Base-by-base conservation (phyloP, 139 green algal species). In the Zygnema cylindricum region DNA sequence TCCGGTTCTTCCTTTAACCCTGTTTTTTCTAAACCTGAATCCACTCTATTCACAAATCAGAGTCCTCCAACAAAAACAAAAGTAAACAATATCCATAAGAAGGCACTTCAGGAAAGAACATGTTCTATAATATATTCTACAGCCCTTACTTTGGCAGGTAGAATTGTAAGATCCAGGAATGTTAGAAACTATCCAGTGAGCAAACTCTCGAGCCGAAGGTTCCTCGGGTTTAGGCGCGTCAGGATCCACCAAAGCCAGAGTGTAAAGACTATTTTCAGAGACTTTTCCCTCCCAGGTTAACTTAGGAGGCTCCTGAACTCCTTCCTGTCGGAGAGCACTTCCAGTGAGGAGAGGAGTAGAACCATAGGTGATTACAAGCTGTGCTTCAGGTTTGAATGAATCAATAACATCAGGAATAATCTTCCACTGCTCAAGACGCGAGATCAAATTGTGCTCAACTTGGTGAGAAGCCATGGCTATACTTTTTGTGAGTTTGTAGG, bases 101-200 rank as follows among this genome's bases (percentile, higher is more conserved):
- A n/a, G n/a, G n/a, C n/a, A n/a, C n/a, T n/a, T n/a, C n/a, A n/a
- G n/a, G n/a, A n/a, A n/a, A n/a, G n/a, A n/a, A n/a, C n/a, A n/a
- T n/a, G n/a, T n/a, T n/a, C n/a, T n/a, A n/a, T n/a, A n/a, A n/a
- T n/a, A n/a, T n/a, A n/a, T n/a, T n/a, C n/a, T n/a, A n/a, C n/a
- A n/a, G 38, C 36, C 3, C 38, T 79, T 16, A 79, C 71, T 43
- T 16, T 79, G 36, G 36, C 36, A 79, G 7, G 71, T 79, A 11
- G 36, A 3, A 43, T 16, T 79, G 16, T 79, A 41, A 79, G 38
- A 79, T 16, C 71, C 71, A 43, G 71, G 71, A 54, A 79, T 79
- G 71, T 79, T 79, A 23, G 38, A 3, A 7, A 79, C 71, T 7
- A 79, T 79, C 71, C 71, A 79, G 38, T 79, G 71, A 3, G 16